Evolutionary conservation across 148 eudicot genomes (phyloP).

Genomic region (Linanthus parryae): DNA sequence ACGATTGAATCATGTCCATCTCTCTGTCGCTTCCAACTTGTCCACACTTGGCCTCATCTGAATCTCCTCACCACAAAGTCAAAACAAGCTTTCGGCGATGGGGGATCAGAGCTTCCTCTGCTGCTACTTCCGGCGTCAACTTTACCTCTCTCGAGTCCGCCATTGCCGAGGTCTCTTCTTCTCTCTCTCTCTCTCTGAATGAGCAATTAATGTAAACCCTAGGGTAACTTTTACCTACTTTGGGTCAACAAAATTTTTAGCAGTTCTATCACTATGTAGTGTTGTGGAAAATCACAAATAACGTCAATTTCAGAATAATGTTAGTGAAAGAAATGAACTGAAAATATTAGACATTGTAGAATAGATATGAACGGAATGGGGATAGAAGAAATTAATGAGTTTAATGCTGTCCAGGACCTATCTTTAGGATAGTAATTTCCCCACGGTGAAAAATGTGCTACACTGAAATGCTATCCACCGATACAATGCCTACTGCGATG

Average conservation of each 20-base stretch:
- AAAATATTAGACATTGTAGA: no score
- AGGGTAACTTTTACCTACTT: not conserved
- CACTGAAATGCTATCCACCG: no score
- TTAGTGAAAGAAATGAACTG: no score
- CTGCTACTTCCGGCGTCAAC: slow-evolving; percentile 58
- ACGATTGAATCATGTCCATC: slow-evolving; percentile 7
- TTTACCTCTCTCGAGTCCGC: slow-evolving; percentile 62
- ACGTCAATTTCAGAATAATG: not conserved
- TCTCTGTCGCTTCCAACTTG: slow-evolving; percentile 2
- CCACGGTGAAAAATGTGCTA: no score
- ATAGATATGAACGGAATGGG: no score
- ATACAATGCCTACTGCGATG: no score
- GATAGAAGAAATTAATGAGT: no score
- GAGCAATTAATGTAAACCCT: not conserved
- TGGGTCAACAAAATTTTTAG: not conserved
- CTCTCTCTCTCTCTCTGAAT: slow-evolving; percentile 5
- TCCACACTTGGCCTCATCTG: slow-evolving; percentile 7
- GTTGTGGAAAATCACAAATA: not conserved
- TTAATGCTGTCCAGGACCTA: no score
- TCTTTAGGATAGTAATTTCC: no score
- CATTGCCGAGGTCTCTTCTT: slow-evolving; percentile 45
- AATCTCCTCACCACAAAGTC: slow-evolving; percentile 1
- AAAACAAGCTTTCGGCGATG: slow-evolving; percentile 19
- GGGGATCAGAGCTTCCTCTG: slow-evolving; percentile 37
- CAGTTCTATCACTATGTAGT: not conserved